Base-by-base conservation (phyloP, 2,329 filamentous ascomycete species). In the Colletotrichum sp. region DNA sequence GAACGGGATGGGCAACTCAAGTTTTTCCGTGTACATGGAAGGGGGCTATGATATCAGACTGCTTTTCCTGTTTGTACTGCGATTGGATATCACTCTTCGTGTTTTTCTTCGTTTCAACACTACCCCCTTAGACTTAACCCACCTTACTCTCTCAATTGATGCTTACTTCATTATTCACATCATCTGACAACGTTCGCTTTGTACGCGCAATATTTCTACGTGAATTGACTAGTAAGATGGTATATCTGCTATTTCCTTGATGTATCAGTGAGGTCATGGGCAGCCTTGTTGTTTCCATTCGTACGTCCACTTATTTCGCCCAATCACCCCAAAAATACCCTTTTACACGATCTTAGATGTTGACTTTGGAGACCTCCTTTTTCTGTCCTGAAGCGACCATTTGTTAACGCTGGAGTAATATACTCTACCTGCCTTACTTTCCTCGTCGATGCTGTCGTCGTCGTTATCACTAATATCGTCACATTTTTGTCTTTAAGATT, bases 31-130 rank as follows among this genome's bases (percentile, higher is more conserved):
- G 64, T 65, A 36, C 5, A 28, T 34, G 44, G 16, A 57, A 57
- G 36, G 34, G 6, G 34, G 44, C n/a, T 13, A 68, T 65, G 73
- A 75, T 75, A 75, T 73, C 70, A 64, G n/a, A 39, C 57, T 71
- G 60, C 27, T 44, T 65, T 71, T 44, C 30, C 39, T n/a, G 19
- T 44, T 16, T 39, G 52, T 55, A n/a, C 19, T 19, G 39, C 39
- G 16, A 19, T 9, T 57, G 39, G 60, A 69, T 55, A 65, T 64
- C 39, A 64, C 30, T 25, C n/a, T 32, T 30, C 15, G 27, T 55
- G 11, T 36, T 27, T 57, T 32, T 71, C 6, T 75, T 74, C 34
- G 15, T 30, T 61, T 74, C 67, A 61, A 65, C 30, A 61, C 57
- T 63, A 48, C 72, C 19, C 55, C 16, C 4, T 64, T 36, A 72